These are phyloP conservation scores for Acanthamoeba healyi DNA, from an alignment of 208 protist species.

Conservation along the genomic window DNA sequence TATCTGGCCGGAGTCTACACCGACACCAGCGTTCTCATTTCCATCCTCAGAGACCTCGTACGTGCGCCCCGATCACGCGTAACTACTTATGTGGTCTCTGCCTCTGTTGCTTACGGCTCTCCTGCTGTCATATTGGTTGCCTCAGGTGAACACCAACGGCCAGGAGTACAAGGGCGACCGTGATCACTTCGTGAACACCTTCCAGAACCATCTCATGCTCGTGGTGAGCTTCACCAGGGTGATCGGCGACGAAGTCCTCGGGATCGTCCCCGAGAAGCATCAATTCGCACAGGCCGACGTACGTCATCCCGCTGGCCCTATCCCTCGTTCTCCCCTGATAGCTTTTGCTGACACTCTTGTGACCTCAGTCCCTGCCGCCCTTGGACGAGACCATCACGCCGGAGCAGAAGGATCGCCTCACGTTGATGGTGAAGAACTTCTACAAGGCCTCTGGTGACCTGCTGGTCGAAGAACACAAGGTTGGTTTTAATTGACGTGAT, in stretches of 20 bases:
- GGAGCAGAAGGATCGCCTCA: slow-evolving; percentile 54
- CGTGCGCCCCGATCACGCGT: not conserved
- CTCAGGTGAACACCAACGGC: slow-evolving; percentile 59
- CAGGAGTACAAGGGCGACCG: slow-evolving; percentile 38
- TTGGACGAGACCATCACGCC: not conserved
- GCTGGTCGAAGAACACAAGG: slow-evolving; percentile 63
- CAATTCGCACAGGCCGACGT: slow-evolving; percentile 19
- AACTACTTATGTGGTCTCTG: too few relatives aligned
- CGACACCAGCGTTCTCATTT: slow-evolving; percentile 60
- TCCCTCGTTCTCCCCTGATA: not conserved
- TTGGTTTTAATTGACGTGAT: not conserved
- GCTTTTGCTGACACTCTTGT: too few relatives aligned
- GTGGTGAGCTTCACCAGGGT: slow-evolving; percentile 69
- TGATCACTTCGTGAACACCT: slow-evolving; percentile 60
- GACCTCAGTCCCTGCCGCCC: slow-evolving; percentile 4
- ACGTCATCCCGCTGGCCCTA: not conserved
- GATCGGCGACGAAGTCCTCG: slow-evolving; percentile 72
- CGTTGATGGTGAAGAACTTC: slow-evolving; percentile 24
- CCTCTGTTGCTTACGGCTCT: not conserved
- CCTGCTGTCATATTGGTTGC: too few relatives aligned
- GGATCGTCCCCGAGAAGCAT: slow-evolving; percentile 68
- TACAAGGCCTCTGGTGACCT: slow-evolving; percentile 52
- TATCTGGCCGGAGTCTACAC: slow-evolving; percentile 77
- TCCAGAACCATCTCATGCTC: slow-evolving; percentile 69
- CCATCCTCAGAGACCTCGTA: slow-evolving; percentile 77